Conservation (phyloP, 805 yeast species). For the Jamesozyma spencerorum region DNA sequence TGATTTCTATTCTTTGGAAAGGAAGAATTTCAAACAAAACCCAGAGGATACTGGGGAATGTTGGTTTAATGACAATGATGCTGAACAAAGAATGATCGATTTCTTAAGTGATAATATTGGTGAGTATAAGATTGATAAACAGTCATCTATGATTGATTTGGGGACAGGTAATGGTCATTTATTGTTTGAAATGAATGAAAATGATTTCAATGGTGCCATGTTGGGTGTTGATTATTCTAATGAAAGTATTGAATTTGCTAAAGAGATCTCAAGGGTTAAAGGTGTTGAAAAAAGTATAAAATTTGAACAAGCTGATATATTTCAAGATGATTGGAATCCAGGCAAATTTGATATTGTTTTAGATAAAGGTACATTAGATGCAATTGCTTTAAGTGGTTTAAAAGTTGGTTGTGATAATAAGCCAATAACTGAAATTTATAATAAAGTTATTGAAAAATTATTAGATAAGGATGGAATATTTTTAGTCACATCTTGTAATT, state of each 20-base stretch:
- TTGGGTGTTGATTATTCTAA: conserved; percentile 83
- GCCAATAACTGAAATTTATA: conserved; percentile 52
- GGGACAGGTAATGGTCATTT: conserved; percentile 98
- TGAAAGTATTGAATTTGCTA: conserved; percentile 70
- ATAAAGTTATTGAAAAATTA: conserved; percentile 46
- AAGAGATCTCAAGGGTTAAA: conserved; percentile 40
- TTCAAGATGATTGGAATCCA: conserved; percentile 33
- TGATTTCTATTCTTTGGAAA: conserved; percentile 68
- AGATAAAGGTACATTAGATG: conserved; percentile 96
- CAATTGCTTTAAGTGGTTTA: conserved; percentile 75
- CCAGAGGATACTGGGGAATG: conserved; percentile 86
- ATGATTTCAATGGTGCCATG: conserved; percentile 48
- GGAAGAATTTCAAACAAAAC: conserved; percentile 59
- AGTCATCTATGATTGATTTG: conserved; percentile 53
- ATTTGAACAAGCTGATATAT: conserved; percentile 66
- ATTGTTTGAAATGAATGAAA: conserved; percentile 57
- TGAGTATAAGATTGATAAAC: conserved; percentile 24
- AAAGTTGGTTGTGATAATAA: conserved; percentile 38
- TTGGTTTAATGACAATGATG: conserved; percentile 95
- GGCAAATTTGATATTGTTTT: conserved; percentile 60
- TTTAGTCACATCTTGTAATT: conserved; percentile 86
- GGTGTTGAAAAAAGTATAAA: conserved; percentile 29
- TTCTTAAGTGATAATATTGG: conserved; percentile 50
- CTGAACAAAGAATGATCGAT: conserved; percentile 74
- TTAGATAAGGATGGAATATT: conserved; percentile 50